These are phyloP conservation scores for Talaromyces amestolkiae DNA, from an alignment of 2,329 filamentous ascomycete genomes.

Conservation along the genomic window DNA sequence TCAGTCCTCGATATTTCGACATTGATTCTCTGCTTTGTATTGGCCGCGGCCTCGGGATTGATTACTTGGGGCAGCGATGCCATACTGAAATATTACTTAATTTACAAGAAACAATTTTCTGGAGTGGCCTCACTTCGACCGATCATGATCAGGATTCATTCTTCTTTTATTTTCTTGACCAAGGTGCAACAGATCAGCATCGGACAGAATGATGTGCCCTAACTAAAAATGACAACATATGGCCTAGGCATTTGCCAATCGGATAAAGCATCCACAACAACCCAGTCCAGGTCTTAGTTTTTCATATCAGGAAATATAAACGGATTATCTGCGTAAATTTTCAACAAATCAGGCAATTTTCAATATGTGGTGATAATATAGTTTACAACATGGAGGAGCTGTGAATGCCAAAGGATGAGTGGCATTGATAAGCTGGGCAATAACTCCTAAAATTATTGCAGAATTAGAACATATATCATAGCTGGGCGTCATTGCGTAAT, in stretches of 20 bases:
- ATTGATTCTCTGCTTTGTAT: background rate
- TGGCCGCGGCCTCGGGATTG: background rate
- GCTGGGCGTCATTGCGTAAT: too few species aligned
- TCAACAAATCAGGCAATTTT: too few species aligned
- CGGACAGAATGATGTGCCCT: background rate
- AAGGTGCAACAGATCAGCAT: background rate
- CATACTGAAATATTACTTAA: background rate
- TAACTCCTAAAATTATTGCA: too few species aligned
- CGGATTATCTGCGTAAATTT: too few species aligned
- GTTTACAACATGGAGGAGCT: too few species aligned
- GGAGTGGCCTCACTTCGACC: background rate
- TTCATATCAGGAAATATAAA: background rate
- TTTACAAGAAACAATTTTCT: background rate
- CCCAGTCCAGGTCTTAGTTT: background rate
- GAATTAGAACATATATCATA: too few species aligned
- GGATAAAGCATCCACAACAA: background rate
- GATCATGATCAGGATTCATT: background rate
- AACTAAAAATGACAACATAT: slow-evolving; percentile 1
- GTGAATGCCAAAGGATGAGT: too few species aligned
- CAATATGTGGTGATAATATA: too few species aligned
- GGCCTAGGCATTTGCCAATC: background rate
- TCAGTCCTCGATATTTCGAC: background rate
- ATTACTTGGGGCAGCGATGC: background rate
- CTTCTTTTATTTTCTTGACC: background rate
- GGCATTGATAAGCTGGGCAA: too few species aligned